Evolutionary conservation across 495 filamentous ascomycete genomes (phyloP), one percentile per base, ranked within the genome.

Genomic region (Penicillium antarcticum): DNA sequence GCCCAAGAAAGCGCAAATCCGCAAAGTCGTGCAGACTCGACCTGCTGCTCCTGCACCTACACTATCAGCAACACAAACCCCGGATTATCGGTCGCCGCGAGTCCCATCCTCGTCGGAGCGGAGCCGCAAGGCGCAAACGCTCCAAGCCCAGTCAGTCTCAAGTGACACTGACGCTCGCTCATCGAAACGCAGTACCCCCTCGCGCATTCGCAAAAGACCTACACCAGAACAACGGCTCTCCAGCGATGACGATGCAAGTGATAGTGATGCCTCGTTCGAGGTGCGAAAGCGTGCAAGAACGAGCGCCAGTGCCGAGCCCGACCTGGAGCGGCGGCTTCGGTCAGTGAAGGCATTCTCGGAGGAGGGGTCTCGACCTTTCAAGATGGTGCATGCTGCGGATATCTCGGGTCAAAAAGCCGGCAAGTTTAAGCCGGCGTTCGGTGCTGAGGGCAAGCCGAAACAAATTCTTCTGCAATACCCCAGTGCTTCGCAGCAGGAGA

Each of bases 381-480:
- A 64, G 18, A 80, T 83, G 73, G 80, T 89, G 33, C 87, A 92
- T 61, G 86, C 86, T 0, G 78, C 77, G 16, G 82, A 88, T 47
- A 82, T 90, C 40, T 71, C 78, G 63, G 39, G 65, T 1, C 52
- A 73, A 37, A 77, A 76, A 50, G 55, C 70, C 9, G 68, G 71
- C 13, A 75, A 74, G 37, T 83, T 76, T 39, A 73, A 70, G 42
- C 62, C 68, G 24, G 70, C 71, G 1, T 80, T 80, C 60, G 69
- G 66, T 5, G 60, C 76, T 5, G 72, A 73, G 33, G 78, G 74
- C 36, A 73, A 78, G 24, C 65, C 72, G 18, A 63, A 69, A 41
- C 73, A 83, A 43, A 76, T 88, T 42, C 67, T 77, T 51, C 62
- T 92, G 42, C 82, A 87, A 58, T 92, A 92, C 67, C 89, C 89